Percentiles rank a stretch among this genome's conserved stretches.
Conservation (phyloP, 805 yeast species). For the Candida lessepsii region DNA sequence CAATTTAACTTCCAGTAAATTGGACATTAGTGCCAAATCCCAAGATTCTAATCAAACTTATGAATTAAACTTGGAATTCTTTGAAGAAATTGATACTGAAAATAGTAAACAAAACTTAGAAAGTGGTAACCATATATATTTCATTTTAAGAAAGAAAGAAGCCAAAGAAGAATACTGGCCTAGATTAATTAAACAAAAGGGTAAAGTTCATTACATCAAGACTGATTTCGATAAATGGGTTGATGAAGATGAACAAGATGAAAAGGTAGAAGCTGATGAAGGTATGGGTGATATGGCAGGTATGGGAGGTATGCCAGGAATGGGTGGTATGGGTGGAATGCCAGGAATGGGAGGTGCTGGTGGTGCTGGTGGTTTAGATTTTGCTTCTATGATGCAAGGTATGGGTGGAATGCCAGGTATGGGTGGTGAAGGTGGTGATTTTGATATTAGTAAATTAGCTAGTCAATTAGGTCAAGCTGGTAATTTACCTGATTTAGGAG, state of each 20-base stretch:
- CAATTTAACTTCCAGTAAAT: constrained; percentile 53
- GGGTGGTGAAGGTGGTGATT: constrained; percentile 29
- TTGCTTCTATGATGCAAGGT: constrained; percentile 23
- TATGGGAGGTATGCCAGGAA: constrained; percentile 28
- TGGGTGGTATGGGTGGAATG: constrained; percentile 28
- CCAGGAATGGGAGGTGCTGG: constrained; percentile 35
- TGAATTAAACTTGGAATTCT: constrained; percentile 71
- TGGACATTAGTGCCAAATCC: constrained; percentile 52
- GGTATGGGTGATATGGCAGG: constrained; percentile 30
- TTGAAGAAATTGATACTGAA: constrained; percentile 66
- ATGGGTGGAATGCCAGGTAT: constrained; percentile 27
- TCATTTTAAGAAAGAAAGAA: constrained; percentile 69
- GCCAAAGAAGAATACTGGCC: constrained; percentile 87
- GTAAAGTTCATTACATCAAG: constrained; percentile 74
- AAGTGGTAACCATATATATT: constrained; percentile 58
- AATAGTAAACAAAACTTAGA: constrained; percentile 56
- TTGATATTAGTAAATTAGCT: constrained; percentile 39
- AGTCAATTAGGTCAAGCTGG: constrained; percentile 45
- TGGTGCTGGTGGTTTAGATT: constrained; percentile 28
- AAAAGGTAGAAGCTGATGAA: constrained; percentile 47
- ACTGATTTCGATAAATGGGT: constrained; percentile 98
- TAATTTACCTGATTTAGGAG: constrained; percentile 26
- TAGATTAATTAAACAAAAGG: constrained; percentile 83
- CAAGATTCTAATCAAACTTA: constrained; percentile 46
- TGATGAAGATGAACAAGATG: constrained; percentile 97